A percentile compares a stretch with the other conserved stretches of the same genome.
Evolutionary conservation across 1,139 yeast species (phyloP).

Genomic region (Yamadazyma triangularis): DNA sequence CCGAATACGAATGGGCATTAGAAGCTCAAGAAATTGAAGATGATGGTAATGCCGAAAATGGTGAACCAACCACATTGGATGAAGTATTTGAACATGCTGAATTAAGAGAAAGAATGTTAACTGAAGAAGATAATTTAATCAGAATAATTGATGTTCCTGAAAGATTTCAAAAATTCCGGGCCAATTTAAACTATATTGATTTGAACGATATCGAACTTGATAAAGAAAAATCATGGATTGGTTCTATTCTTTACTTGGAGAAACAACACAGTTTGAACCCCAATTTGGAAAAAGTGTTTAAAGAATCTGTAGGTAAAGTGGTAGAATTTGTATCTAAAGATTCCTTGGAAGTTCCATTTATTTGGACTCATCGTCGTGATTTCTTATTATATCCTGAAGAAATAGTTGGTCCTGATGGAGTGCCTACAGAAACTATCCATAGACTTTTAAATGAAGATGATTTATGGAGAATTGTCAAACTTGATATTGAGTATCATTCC

Average conservation of each 20-base stretch:
- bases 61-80: constrained; percentile 61
- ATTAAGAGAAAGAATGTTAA: constrained; percentile 81
- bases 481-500: constrained; percentile 88
- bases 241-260: constrained; percentile 51
- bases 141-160: constrained; percentile 90
- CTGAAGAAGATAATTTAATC: constrained; percentile 87
- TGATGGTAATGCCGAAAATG: constrained; percentile 49
- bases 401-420: constrained; percentile 42
- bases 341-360: constrained; percentile 89
- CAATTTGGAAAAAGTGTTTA: constrained; percentile 55
- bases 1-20: constrained; percentile 96
- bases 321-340: constrained; percentile 77
- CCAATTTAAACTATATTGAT: constrained; percentile 58
- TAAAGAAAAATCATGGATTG: constrained; percentile 77
- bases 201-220: constrained; percentile 65
- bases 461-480: constrained; percentile 82
- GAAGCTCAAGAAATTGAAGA: constrained; percentile 80
- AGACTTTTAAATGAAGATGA: constrained; percentile 74
- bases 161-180: constrained; percentile 76
- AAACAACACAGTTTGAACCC: constrained; percentile 35
- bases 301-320: constrained; percentile 67
- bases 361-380: constrained; percentile 94
- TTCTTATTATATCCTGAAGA: constrained; percentile 65
- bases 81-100: constrained; percentile 96
- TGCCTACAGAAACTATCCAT: constrained; percentile 38